phyloP scores from a whole-genome alignment of 139 green algal genomes.

The Spirogloea muscicola region DNA sequence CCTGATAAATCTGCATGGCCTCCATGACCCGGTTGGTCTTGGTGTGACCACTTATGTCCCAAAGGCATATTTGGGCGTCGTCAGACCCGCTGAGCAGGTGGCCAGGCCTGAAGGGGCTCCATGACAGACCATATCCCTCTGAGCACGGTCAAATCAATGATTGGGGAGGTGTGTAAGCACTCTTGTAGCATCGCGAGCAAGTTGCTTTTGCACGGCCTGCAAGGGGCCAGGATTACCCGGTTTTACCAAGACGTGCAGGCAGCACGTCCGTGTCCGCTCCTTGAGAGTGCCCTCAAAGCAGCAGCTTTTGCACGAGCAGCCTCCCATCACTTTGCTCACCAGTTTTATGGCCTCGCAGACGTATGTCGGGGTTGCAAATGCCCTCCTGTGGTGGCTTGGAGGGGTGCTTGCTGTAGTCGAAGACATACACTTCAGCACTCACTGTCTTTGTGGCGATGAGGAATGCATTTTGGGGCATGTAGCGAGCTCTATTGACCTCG shows the following conservation, averaged over 20 bases:
- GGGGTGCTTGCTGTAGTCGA: slow-evolving; percentile 94
- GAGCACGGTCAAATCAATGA: too few species aligned
- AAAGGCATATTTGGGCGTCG: slow-evolving; percentile 97
- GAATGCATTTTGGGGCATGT: slow-evolving; percentile 62
- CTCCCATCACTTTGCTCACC: slow-evolving; percentile 55
- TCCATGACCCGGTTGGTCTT: slow-evolving; percentile 43
- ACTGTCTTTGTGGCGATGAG: slow-evolving; percentile 90
- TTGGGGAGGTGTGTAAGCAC: too few species aligned
- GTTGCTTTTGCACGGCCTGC: too few species aligned
- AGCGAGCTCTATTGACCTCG: slow-evolving; percentile 93
- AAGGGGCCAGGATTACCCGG: too few species aligned
- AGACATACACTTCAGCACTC: slow-evolving; percentile 86
- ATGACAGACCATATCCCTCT: slow-evolving; percentile 89
- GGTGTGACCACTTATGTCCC: slow-evolving; percentile 79
- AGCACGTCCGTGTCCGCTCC: too few species aligned
- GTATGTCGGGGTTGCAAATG: slow-evolving; percentile 80
- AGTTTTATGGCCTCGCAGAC: slow-evolving; percentile 78
- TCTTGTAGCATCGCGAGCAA: too few species aligned
- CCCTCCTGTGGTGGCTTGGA: slow-evolving; percentile 77
- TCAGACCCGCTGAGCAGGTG: slow-evolving; percentile 92
- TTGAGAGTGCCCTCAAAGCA: too few species aligned
- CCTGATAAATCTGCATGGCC: slow-evolving; percentile 35
- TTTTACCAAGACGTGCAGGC: too few species aligned
- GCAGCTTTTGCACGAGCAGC: background rate
- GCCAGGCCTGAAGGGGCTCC: slow-evolving; percentile 75